These are phyloP conservation scores for Smallanthus sonchifolius DNA, from an alignment of 129 eudicot species.

Conservation along the genomic window DNA sequence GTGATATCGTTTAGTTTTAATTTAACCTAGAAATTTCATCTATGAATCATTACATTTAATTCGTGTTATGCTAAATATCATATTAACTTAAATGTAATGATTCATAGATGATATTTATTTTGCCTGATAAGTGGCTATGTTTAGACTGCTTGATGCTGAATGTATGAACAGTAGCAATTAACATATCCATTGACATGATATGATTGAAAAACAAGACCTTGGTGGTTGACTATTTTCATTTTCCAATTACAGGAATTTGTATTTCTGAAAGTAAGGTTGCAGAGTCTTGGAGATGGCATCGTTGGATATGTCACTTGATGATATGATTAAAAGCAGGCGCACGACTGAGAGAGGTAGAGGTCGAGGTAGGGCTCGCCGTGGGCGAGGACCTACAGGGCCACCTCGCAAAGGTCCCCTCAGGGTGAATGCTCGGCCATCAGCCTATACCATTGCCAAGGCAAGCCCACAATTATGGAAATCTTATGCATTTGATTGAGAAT, in stretches of 20 bases:
- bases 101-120: not conserved
- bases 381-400: constrained; percentile 63
- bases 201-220: not conserved
- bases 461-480: constrained; percentile 76
- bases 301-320: constrained; percentile 72
- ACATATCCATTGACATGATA: not conserved
- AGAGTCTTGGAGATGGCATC: constrained; percentile 48
- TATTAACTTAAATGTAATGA: not conserved
- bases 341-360: constrained; percentile 66
- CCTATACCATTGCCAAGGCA: constrained; percentile 90
- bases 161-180: not conserved
- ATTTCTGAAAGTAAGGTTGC: constrained; percentile 18
- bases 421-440: constrained; percentile 66
- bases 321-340: constrained; percentile 72
- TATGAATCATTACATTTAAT: no score
- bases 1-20: not conserved
- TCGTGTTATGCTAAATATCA: not conserved
- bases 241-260: constrained; percentile 20
- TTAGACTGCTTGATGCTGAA: not conserved
- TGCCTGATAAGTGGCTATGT: no score
- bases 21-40: not conserved
- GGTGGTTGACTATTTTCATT: not conserved
- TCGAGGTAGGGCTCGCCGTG: constrained; percentile 60
- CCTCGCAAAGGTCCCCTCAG: constrained; percentile 67
- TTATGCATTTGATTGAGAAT: constrained; percentile 52